Evolutionary conservation across 495 filamentous ascomycete species (phyloP).

Genomic region (Neurospora discreta): DNA sequence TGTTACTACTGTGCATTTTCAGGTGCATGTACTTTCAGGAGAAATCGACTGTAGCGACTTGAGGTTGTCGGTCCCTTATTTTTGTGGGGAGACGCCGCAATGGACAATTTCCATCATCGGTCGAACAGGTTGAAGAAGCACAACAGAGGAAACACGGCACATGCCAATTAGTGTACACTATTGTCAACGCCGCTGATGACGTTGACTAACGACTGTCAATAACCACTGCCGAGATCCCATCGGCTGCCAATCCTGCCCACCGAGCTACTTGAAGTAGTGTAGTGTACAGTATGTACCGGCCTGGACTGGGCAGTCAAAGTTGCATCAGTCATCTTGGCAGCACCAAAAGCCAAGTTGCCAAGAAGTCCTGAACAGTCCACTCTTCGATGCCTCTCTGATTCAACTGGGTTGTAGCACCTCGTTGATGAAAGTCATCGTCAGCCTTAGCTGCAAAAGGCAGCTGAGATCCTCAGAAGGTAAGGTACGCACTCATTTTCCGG

Average conservation of each 20-base stretch:
- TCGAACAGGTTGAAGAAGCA: neutral
- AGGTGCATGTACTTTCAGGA: no score
- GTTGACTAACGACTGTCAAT: neutral
- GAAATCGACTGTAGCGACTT: no score
- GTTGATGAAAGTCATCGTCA: neutral
- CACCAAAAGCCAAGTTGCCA: neutral
- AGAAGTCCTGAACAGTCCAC: neutral
- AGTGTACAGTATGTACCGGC: neutral
- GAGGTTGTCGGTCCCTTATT: no score
- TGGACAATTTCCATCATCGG: no score
- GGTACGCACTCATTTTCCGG: neutral
- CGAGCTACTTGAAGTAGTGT: neutral
- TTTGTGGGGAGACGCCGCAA: no score
- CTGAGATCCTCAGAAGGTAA: neutral
- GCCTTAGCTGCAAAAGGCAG: neutral
- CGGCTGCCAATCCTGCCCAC: neutral
- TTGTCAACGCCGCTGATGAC: neutral
- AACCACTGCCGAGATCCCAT: neutral
- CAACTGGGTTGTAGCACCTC: neutral
- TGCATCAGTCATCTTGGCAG: neutral
- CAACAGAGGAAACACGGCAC: neutral
- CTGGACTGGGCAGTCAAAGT: neutral
- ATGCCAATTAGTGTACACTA: neutral
- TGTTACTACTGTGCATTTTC: no score
- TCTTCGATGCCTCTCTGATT: neutral